Base-by-base conservation (phyloP, 1,139 yeast genomes). In the Hanseniaspora uvarum region DNA sequence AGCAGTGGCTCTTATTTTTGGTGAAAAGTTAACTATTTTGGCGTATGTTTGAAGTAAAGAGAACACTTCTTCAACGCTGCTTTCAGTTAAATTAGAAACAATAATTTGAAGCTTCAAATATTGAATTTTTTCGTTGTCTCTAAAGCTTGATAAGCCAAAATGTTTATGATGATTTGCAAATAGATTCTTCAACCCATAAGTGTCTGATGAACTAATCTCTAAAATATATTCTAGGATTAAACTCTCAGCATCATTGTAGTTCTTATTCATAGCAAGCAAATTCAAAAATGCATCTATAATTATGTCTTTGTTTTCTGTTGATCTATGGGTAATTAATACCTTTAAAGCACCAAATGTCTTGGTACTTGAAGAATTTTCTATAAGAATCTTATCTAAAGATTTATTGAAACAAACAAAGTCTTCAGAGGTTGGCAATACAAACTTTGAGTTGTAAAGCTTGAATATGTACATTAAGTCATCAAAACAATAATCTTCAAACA, bases 401-500 rank as follows among this genome's bases (percentile, higher is more conserved):
- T 38, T 38, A 4, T 36, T 33, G 7, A 41, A 46, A n/a, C 31
- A 26, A 10, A 38, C 39, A 30, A 30, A 39, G 37, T 55, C 55
- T 28, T 50, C 37, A 7, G 53, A 54, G 12, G 52, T 39, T 23
- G 50, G 26, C 3, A 80, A 75, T 39, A 86, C 63, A 63, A 76
- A 88, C 21, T 68, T 61, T 54, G 92, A 73, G 23, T 80, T 72
- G 64, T 94, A 94, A 53, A 79, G 78, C 0, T 81, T 76, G 53
- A 89, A 70, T 10, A 85, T 62, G 50, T 84, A 87, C 26, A 88
- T 70, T 11, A 80, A 66, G 21, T 72, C 66, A 0, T 76, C 68
- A 62, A 85, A 92, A n/a, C 87, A 72, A 85, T 92, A 86, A 57
- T 83, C 84, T 58, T 87, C 95, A 55, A 89, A 71, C 1, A 77